phyloP scores from a whole-genome alignment of 2,329 filamentous ascomycete species.

The Dactylonectria estremocensis region DNA sequence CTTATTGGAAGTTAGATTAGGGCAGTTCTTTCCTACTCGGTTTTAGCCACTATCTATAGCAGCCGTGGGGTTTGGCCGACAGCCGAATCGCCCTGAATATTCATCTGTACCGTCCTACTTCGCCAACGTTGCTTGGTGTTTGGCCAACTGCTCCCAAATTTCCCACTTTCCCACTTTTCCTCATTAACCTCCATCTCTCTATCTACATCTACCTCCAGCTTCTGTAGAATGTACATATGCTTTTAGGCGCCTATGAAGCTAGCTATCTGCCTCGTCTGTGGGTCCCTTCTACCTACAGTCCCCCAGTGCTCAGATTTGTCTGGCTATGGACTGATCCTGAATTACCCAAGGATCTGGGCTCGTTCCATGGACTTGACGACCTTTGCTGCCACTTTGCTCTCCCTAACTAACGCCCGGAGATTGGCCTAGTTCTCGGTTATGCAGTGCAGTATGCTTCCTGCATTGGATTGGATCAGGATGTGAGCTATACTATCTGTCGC shows the following conservation, averaged over 20 bases:
- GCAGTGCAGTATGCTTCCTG: not conserved
- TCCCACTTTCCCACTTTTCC: not conserved
- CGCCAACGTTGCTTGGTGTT: not conserved
- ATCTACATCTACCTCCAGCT: not conserved
- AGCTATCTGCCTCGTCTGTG: not conserved
- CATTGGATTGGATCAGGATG: conserved; percentile 23
- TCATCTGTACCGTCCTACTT: not conserved
- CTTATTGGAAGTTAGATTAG: no score
- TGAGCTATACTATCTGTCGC: conserved; percentile 27
- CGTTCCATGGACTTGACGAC: conserved; percentile 13
- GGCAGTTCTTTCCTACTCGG: no score
- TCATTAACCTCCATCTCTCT: no score
- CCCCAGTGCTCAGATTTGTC: not conserved
- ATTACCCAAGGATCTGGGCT: not conserved
- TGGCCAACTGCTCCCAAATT: conserved; percentile 10
- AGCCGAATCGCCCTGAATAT: no score
- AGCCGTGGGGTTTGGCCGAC: no score
- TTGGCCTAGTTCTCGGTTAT: not conserved
- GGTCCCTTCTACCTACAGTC: conserved; percentile 3
- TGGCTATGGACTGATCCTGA: no score
- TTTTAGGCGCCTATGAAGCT: not conserved
- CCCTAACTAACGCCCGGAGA: not conserved
- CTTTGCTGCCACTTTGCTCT: conserved; percentile 6
- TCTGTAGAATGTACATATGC: not conserved
- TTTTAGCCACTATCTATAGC: no score